Conservation (phyloP, 768 basidiomycete species). For the Suillus subluteus region DNA sequence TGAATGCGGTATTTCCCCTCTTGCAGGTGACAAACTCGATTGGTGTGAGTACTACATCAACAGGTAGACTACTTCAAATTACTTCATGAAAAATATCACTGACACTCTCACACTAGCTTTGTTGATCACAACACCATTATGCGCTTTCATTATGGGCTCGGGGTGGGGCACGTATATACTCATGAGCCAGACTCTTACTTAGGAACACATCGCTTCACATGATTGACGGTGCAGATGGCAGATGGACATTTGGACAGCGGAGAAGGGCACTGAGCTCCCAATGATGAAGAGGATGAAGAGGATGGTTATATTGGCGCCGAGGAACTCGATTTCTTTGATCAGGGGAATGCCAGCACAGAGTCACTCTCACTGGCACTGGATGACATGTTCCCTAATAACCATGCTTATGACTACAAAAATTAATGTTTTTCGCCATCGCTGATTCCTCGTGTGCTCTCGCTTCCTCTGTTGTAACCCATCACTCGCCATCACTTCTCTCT, state of each 20-base stretch:
- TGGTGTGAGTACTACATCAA: not conserved
- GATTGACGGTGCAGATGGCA: not conserved
- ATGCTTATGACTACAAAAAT: not conserved
- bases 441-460: not conserved
- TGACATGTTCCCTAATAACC: not conserved
- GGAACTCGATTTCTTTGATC: not conserved
- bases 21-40: no score
- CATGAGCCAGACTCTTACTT: not conserved
- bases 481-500: no score
- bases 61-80: not conserved
- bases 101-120: not conserved
- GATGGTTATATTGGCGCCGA: not conserved
- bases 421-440: not conserved
- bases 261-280: not conserved
- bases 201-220: not conserved
- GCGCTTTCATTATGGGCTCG: slow-evolving; percentile 12
- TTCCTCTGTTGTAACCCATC: no score
- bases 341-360: not conserved
- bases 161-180: slow-evolving; percentile 9
- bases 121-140: slow-evolving; percentile 10
- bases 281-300: not conserved
- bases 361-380: not conserved
- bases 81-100: not conserved
- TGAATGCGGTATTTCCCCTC: no score
- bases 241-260: not conserved